A percentile compares a stretch with the other conserved stretches of the same genome.
phyloP scores from a whole-genome alignment of 2,329 filamentous ascomycete species.

The Hysterium pulicare region DNA sequence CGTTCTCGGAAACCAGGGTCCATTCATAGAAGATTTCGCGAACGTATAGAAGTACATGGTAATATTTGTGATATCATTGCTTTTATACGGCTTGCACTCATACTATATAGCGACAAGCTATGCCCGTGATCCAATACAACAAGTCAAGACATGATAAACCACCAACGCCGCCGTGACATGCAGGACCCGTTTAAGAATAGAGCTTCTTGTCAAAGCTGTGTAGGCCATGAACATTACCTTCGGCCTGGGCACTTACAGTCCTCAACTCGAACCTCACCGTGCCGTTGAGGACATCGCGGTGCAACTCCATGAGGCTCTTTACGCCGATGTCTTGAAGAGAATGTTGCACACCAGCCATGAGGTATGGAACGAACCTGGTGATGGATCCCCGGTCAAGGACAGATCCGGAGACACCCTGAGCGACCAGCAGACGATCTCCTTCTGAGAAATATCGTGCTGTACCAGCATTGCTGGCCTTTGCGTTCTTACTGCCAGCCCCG shows the following conservation, averaged over 20 bases:
- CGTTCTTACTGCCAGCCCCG: slow-evolving; percentile 66
- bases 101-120: too few species aligned
- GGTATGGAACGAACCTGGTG: slow-evolving; percentile 93
- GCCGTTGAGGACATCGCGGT: slow-evolving; percentile 69
- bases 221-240: slow-evolving; percentile 94
- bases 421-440: slow-evolving; percentile 89
- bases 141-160: too few species aligned
- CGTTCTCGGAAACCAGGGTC: too few species aligned
- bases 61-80: slow-evolving; percentile 26
- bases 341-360: slow-evolving; percentile 94
- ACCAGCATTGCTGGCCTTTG: slow-evolving; percentile 77
- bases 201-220: slow-evolving; percentile 99
- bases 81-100: slow-evolving; percentile 18
- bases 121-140: too few species aligned
- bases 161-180: neutral
- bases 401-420: slow-evolving; percentile 89
- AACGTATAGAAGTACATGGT: neutral
- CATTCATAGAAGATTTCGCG: slow-evolving; percentile 2
- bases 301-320: slow-evolving; percentile 73
- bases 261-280: slow-evolving; percentile 88
- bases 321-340: slow-evolving; percentile 93
- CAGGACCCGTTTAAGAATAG: slow-evolving; percentile 63
- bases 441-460: slow-evolving; percentile 98
- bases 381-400: slow-evolving; percentile 81
- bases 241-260: slow-evolving; percentile 89